Evolutionary conservation across 768 basidiomycete species (phyloP).

Genomic region (Pleurotus platypus): DNA sequence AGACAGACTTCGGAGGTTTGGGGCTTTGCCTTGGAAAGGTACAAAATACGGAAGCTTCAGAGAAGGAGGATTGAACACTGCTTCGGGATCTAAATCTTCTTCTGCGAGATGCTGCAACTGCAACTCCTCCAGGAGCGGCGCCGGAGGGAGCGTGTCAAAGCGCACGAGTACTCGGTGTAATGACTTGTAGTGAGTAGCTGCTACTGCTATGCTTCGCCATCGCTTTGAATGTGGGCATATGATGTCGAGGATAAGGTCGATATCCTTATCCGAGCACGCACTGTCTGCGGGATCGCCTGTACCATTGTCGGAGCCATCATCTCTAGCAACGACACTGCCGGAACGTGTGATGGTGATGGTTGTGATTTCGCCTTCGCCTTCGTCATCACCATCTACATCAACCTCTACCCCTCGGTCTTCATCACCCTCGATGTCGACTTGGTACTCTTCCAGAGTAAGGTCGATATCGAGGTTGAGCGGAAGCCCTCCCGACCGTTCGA

Average conservation of each 20-base stretch:
- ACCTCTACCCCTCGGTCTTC: constrained; percentile 10
- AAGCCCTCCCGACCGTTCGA: constrained; percentile 51
- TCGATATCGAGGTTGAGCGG: constrained; percentile 54
- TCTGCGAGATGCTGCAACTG: constrained; percentile 50
- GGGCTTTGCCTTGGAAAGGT: constrained; percentile 53
- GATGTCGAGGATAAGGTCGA: constrained; percentile 34
- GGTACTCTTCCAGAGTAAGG: constrained; percentile 28
- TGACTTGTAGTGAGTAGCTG: constrained; percentile 42
- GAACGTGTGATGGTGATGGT: neutral
- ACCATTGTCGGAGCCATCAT: constrained; percentile 7
- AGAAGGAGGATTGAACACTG: constrained; percentile 35
- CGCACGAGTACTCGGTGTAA: constrained; percentile 40
- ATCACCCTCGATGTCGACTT: constrained; percentile 20
- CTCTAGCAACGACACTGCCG: neutral
- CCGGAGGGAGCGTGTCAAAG: constrained; percentile 39
- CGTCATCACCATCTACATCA: neutral
- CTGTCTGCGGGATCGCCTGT: constrained; percentile 17
- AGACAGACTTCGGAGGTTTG: constrained; percentile 42
- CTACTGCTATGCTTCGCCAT: constrained; percentile 50
- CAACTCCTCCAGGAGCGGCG: constrained; percentile 51
- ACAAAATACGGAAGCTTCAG: constrained; percentile 35
- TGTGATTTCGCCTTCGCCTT: neutral
- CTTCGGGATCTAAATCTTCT: constrained; percentile 43
- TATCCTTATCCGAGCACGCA: constrained; percentile 23
- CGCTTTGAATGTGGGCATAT: constrained; percentile 50